Evolutionary conservation across 2,329 filamentous ascomycete species (phyloP).

Genomic region (Sclerotinia trifoliorum): DNA sequence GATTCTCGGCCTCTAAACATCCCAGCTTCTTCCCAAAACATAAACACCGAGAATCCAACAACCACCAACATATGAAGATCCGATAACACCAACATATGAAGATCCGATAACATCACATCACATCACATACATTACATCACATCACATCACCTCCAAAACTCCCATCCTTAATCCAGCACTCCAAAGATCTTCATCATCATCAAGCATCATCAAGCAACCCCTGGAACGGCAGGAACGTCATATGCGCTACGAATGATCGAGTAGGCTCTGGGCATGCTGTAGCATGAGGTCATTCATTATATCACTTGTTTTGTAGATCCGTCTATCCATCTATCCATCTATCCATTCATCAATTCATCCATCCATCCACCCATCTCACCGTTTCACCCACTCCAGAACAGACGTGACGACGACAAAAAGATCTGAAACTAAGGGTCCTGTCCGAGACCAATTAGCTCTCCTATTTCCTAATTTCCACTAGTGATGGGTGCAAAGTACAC

Average conservation of each 20-base stretch:
- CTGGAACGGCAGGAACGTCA: neutral
- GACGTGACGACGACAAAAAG: neutral
- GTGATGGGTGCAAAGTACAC: no score
- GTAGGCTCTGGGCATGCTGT: neutral
- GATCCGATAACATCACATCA: no score
- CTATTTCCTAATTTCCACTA: no score
- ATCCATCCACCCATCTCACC: neutral
- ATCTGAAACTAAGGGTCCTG: slow-evolving; percentile 2
- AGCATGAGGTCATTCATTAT: neutral
- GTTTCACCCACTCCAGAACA: neutral
- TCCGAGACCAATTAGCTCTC: no score
- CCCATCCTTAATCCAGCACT: neutral
- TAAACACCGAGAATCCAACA: no score
- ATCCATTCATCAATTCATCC: neutral
- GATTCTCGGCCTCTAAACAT: neutral
- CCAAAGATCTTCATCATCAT: neutral
- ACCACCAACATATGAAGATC: no score
- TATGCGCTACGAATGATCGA: neutral
- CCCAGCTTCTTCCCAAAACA: neutral
- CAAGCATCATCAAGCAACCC: no score
- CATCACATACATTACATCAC: no score
- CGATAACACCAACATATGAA: no score
- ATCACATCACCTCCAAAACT: neutral
- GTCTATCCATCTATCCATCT: neutral
- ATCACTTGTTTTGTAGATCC: neutral